Evolutionary conservation across 352 stramenopile genomes (phyloP).

Genomic region (Phytophthora hybrid): DNA sequence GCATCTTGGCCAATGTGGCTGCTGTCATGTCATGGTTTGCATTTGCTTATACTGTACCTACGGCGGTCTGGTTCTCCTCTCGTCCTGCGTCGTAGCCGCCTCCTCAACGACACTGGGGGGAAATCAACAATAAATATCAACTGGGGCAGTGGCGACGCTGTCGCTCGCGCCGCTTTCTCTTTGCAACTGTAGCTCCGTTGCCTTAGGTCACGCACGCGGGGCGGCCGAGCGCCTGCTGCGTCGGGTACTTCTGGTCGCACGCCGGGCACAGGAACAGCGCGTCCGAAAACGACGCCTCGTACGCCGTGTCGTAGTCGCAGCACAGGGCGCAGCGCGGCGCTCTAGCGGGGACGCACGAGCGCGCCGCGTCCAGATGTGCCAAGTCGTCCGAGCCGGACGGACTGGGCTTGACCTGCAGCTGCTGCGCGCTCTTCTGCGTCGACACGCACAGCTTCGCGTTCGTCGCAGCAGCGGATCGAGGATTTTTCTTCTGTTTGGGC

Average conservation of each 20-base stretch:
- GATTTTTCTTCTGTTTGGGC: constrained; percentile 37
- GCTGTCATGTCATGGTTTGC: background rate
- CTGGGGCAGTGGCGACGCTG: background rate
- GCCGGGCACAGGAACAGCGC: constrained; percentile 71
- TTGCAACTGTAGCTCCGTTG: constrained; percentile 20
- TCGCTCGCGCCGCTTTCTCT: background rate
- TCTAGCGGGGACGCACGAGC: constrained; percentile 26
- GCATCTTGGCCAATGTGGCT: constrained; percentile 6
- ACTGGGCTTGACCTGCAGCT: constrained; percentile 25
- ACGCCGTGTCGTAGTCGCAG: constrained; percentile 49
- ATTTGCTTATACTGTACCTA: constrained; percentile 1
- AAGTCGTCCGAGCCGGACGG: constrained; percentile 64
- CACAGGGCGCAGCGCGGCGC: constrained; percentile 75
- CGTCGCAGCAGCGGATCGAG: constrained; percentile 1
- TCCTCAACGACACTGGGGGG: constrained; percentile 29
- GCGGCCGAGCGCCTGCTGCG: constrained; percentile 67
- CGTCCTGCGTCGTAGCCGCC: background rate
- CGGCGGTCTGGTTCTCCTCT: constrained; percentile 15
- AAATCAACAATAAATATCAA: constrained; percentile 47
- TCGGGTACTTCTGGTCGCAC: constrained; percentile 88
- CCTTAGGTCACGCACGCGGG: constrained; percentile 55
- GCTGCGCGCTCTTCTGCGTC: constrained; percentile 5
- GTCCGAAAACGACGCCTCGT: constrained; percentile 50
- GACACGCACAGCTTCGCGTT: constrained; percentile 13
- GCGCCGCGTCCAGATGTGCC: constrained; percentile 41